Evolutionary conservation across 768 basidiomycete genomes (phyloP).

Genomic region (Termitomyces sp.): DNA sequence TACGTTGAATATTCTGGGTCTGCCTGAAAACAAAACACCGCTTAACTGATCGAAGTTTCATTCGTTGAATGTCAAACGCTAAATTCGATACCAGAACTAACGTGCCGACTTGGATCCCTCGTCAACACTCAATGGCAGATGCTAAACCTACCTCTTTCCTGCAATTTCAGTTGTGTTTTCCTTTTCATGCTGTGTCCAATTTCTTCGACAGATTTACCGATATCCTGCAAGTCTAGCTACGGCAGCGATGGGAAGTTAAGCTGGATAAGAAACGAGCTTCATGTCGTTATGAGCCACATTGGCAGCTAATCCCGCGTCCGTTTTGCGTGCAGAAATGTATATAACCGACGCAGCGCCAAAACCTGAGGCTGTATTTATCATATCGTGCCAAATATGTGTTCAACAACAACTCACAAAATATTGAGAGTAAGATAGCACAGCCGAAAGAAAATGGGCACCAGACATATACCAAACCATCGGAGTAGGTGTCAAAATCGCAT

Average conservation of each 20-base stretch:
- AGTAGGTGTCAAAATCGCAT: slow-evolving; percentile 2
- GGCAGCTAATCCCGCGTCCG: background rate
- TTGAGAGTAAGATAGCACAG: background rate
- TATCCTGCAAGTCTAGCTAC: background rate
- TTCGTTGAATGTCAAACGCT: too few species aligned
- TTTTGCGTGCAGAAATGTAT: background rate
- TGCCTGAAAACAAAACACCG: too few species aligned
- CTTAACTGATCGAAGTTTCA: too few species aligned
- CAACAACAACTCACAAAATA: slow-evolving; percentile 1
- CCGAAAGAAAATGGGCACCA: slow-evolving; percentile 8
- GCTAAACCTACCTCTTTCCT: too few species aligned
- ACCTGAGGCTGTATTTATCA: background rate
- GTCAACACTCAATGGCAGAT: too few species aligned
- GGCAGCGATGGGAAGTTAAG: background rate
- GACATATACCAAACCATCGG: slow-evolving; percentile 4
- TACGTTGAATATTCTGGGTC: too few species aligned
- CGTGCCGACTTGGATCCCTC: too few species aligned
- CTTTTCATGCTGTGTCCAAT: too few species aligned
- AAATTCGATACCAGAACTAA: too few species aligned
- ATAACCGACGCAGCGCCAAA: background rate
- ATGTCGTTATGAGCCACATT: background rate
- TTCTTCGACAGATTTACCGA: too few species aligned
- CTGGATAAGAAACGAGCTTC: background rate
- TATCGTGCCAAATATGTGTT: background rate
- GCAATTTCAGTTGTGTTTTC: too few species aligned